Percentiles rank a stretch among this genome's conserved stretches.
phyloP scores from a whole-genome alignment of 2,329 filamentous ascomycete species.

The Scopulariopsis brevicaulis region DNA sequence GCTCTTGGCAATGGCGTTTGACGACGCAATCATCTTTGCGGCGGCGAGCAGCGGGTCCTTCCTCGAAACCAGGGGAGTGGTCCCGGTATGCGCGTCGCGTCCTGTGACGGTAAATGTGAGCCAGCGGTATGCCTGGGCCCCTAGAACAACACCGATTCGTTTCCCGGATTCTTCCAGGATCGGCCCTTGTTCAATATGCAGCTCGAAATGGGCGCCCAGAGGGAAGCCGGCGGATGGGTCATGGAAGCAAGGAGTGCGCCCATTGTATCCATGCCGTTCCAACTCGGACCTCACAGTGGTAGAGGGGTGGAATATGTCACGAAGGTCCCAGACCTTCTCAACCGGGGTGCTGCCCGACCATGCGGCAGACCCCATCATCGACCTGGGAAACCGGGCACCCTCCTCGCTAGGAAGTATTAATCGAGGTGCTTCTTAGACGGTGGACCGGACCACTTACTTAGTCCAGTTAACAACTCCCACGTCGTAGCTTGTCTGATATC shows the following conservation, averaged over 20 bases:
- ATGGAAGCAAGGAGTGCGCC: slow-evolving; percentile 23
- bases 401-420: slow-evolving; percentile 46
- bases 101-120: slow-evolving; percentile 12
- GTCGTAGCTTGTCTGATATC: slow-evolving; percentile 57
- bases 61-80: slow-evolving; percentile 17
- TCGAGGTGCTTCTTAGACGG: neutral
- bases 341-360: slow-evolving; percentile 61
- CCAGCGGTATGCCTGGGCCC: slow-evolving; percentile 21
- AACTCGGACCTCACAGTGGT: slow-evolving; percentile 33
- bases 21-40: slow-evolving; percentile 19
- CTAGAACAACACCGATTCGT: slow-evolving; percentile 19
- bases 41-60: slow-evolving; percentile 18
- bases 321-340: slow-evolving; percentile 46
- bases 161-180: slow-evolving; percentile 42
- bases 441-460: slow-evolving; percentile 30
- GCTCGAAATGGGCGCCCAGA: slow-evolving; percentile 68
- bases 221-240: slow-evolving; percentile 30
- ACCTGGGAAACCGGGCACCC: slow-evolving; percentile 67
- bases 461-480: slow-evolving; percentile 73
- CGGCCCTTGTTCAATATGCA: slow-evolving; percentile 79
- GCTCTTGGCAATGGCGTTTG: slow-evolving; percentile 13
- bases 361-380: slow-evolving; percentile 64
- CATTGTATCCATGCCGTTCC: slow-evolving; percentile 60
- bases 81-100: slow-evolving; percentile 18
- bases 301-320: slow-evolving; percentile 33